Percentiles rank a stretch among this genome's conserved stretches.
Evolutionary conservation across 768 basidiomycete genomes (phyloP).

Genomic region (Botryobasidium botryosum): DNA sequence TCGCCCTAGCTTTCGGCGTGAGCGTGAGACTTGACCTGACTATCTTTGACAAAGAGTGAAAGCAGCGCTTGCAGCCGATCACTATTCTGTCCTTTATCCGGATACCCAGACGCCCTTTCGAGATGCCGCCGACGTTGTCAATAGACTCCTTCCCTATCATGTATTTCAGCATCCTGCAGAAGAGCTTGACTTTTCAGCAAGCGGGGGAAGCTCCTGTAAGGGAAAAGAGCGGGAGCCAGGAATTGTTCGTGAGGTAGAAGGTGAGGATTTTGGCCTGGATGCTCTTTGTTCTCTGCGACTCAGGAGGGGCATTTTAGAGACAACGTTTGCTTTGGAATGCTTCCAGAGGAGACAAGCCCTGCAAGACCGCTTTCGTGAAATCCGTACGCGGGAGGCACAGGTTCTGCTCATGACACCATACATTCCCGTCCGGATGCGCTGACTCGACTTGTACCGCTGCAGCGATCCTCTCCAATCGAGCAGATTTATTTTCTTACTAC

Average conservation of each 20-base stretch:
- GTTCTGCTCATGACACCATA: slow-evolving; percentile 13
- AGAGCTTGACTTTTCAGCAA: slow-evolving; percentile 29
- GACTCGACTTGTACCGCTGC: slow-evolving; percentile 5
- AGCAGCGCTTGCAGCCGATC: slow-evolving; percentile 42
- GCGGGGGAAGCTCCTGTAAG: neutral
- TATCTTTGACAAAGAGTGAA: slow-evolving; percentile 28
- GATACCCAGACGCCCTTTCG: slow-evolving; percentile 54
- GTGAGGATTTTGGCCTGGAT: slow-evolving; percentile 2
- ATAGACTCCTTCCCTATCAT: slow-evolving; percentile 66
- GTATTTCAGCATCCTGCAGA: slow-evolving; percentile 58
- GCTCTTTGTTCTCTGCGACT: neutral
- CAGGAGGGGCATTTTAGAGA: slow-evolving; percentile 29
- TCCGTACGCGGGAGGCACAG: slow-evolving; percentile 39
- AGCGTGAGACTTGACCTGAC: neutral
- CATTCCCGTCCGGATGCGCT: neutral
- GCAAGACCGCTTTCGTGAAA: slow-evolving; percentile 39
- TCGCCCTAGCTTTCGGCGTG: neutral
- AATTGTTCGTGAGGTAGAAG: slow-evolving; percentile 1
- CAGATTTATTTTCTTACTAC: slow-evolving; percentile 51
- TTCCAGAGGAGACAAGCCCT: slow-evolving; percentile 39
- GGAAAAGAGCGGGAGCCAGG: neutral
- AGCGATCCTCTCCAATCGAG: slow-evolving; percentile 45
- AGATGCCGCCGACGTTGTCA: slow-evolving; percentile 43
- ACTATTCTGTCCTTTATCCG: slow-evolving; percentile 39
- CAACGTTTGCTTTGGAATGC: slow-evolving; percentile 51